Evolutionary conservation across 1,139 yeast species (phyloP), one percentile per base, ranked within the genome.

Genomic region (Geotrichum bryndzae): DNA sequence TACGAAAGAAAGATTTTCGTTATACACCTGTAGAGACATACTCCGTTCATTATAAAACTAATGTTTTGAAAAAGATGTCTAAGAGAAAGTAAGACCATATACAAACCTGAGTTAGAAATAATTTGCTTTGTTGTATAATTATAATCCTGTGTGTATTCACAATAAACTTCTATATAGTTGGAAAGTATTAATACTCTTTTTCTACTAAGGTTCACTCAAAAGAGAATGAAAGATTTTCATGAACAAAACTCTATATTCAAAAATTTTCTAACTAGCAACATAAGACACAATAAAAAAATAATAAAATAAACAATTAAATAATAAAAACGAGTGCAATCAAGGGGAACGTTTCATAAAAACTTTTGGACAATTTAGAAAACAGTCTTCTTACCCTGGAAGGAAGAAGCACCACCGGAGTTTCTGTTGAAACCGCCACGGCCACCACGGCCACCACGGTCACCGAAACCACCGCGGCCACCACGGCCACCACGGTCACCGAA

Each of bases 361-460:
- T 50, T 27, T 25, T 50, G n/a, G 31, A n/a, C 7, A 13, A 13
- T 15, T 59, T 59, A 59, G 25, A 59, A 59, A 45, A 46, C 50
- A 38, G 58, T 56, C 60, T 60, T 60, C 57, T 60, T 60, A n/a
- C 62, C 62, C 53, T 56, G 54, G 57, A 56, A 60, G 35, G 38
- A 27, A 33, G 62, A 58, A 46, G 62, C 59, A 41, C 63, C 64
- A 35, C 61, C 60, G 29, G 54, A 13, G 46, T 41, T 41, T 41
- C 46, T 41, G 46, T 41, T 41, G 46, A 41, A 41, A n/a, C 59
- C 52, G 38, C 58, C 58, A 51, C 48, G 48, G 18, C 58, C 58
- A 7, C 58, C 54, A 51, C 35, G 46, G 31, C 58, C 58, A 33
- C 58, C 58, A 22, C 51, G 18, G 27, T 51, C 57, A 11, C 18